phyloP scores from a whole-genome alignment of 257 asterid genomes.

The Solanum chiquidenum region DNA sequence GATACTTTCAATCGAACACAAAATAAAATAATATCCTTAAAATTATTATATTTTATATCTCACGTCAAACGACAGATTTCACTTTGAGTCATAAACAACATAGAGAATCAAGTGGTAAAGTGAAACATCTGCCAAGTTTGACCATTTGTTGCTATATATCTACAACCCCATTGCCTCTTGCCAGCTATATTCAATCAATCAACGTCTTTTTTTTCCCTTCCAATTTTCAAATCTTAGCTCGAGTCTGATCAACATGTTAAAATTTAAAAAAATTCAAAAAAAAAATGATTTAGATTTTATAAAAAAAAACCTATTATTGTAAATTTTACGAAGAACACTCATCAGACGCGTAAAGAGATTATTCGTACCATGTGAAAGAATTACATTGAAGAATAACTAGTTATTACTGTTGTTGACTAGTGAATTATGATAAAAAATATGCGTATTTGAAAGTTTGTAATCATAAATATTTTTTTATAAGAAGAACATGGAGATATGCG shows the following conservation, averaged over 20 bases:
- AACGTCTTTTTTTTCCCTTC: neutral
- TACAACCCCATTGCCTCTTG: neutral
- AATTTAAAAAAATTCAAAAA: no score
- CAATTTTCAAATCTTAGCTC: neutral
- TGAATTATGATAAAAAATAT: no score
- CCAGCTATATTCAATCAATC: neutral
- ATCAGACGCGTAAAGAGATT: neutral
- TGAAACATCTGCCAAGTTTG: conserved; percentile 4
- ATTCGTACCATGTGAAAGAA: no score
- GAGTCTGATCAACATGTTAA: neutral
- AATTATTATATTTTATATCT: no score
- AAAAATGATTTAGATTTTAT: no score
- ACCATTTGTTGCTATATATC: conserved; percentile 6
- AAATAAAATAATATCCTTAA: no score
- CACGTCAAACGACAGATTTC: neutral
- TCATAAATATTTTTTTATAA: no score
- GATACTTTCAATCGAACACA: no score
- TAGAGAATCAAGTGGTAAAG: neutral
- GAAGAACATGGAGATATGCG: fast-evolving
- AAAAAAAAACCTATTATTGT: no score
- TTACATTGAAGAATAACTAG: no score
- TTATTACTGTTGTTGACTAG: fast-evolving
- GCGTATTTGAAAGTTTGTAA: neutral
- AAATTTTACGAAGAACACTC: neutral
- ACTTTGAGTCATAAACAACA: neutral